Percentiles rank a stretch among this genome's conserved stretches.
phyloP scores from a whole-genome alignment of 202 grass and related monocot species.

The Saccharum hybrid region DNA sequence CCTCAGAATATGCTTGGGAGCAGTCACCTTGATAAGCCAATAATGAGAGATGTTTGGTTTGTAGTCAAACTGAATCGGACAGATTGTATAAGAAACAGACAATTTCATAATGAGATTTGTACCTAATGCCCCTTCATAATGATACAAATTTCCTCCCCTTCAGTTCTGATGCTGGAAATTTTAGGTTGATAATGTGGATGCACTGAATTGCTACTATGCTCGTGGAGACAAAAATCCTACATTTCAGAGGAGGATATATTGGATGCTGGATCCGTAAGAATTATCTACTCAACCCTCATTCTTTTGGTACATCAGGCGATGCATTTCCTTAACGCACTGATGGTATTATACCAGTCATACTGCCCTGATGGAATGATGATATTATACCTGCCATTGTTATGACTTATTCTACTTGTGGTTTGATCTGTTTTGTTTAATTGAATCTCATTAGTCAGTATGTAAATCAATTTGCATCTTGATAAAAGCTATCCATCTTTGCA shows the following conservation, averaged over 20 bases:
- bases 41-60: conserved; percentile 4
- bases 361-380: conserved; percentile 11
- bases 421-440: conserved; percentile 29
- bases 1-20: background rate
- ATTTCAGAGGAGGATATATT: conserved; percentile 81
- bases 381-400: conserved; percentile 10
- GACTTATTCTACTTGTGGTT: conserved; percentile 12
- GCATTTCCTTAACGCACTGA: background rate
- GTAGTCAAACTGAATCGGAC: background rate
- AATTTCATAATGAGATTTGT: background rate
- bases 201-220: conserved; percentile 82
- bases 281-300: conserved; percentile 24
- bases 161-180: conserved; percentile 34
- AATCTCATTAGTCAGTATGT: background rate
- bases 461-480: conserved; percentile 28
- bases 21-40: background rate
- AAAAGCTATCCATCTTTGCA: conserved; percentile 59
- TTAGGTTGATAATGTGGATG: conserved; percentile 74
- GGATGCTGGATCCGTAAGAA: conserved; percentile 97
- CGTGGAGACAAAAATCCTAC: conserved; percentile 59
- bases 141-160: conserved; percentile 2
- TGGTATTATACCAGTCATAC: conserved; percentile 4
- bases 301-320: background rate
- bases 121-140: conserved; percentile 19
- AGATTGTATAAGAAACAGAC: background rate